phyloP scores from a whole-genome alignment of 495 filamentous ascomycete species.

The Penicillium salamii region DNA sequence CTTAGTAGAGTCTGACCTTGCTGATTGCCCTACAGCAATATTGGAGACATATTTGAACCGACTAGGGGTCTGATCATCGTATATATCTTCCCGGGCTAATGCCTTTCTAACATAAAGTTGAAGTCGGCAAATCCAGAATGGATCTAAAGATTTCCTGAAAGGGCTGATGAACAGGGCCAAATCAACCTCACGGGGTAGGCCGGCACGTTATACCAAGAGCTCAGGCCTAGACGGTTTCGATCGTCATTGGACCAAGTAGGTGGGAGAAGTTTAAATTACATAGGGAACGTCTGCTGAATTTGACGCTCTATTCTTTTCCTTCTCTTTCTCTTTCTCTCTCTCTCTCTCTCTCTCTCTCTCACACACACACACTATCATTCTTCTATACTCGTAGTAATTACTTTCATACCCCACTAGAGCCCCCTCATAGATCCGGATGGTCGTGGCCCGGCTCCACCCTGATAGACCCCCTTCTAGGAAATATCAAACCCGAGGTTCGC shows the following conservation, averaged over 20 bases:
- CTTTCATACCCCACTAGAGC: background rate
- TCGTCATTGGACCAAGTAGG: conserved; percentile 26
- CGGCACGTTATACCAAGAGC: conserved; percentile 24
- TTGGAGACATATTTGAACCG: background rate
- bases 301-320: conserved; percentile 2
- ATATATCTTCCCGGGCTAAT: background rate
- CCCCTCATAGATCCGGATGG: background rate
- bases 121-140: too few relatives aligned
- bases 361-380: background rate
- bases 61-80: background rate
- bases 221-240: conserved; percentile 17
- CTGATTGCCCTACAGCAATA: too few relatives aligned
- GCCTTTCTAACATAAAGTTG: too few relatives aligned
- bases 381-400: background rate
- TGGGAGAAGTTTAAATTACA: conserved; percentile 30
- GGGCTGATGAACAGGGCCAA: too few relatives aligned
- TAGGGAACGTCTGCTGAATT: background rate
- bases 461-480: background rate
- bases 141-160: too few relatives aligned
- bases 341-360: conserved; percentile 6
- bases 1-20: too few relatives aligned
- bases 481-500: background rate
- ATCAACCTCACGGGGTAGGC: background rate
- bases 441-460: background rate
- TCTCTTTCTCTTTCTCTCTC: background rate